A percentile compares a stretch with the other conserved stretches of the same genome.
These are phyloP conservation scores for Linum usitatissimum DNA, from an alignment of 345 rosid genomes.

Conservation along the genomic window DNA sequence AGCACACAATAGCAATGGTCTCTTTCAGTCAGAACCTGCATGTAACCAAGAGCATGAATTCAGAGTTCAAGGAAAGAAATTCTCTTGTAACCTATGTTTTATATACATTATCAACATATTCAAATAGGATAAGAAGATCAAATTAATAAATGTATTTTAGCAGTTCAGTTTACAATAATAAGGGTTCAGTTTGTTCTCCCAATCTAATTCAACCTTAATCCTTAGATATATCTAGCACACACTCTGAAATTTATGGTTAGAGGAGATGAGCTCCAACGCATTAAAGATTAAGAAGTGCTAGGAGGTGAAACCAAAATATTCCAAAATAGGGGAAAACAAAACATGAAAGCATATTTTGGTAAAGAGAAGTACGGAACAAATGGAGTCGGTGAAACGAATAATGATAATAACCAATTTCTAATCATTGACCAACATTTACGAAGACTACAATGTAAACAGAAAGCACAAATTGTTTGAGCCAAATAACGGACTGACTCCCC, in stretches of 20 bases:
- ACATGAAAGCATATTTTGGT: neutral
- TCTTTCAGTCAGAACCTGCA: conserved; percentile 73
- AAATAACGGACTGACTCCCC: neutral
- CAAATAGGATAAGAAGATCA: too few species aligned
- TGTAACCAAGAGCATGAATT: neutral
- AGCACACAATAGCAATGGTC: conserved; percentile 93
- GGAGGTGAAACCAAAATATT: neutral
- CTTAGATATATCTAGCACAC: too few species aligned
- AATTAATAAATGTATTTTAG: too few species aligned
- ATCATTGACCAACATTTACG: neutral
- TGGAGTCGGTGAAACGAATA: neutral
- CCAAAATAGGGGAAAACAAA: neutral
- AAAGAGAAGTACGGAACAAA: neutral
- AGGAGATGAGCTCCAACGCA: neutral
- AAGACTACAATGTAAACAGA: neutral
- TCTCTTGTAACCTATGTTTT: too few species aligned
- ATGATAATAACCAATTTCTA: neutral
- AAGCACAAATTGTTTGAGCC: neutral
- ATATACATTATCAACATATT: too few species aligned
- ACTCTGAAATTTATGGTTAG: neutral
- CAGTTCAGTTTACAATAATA: too few species aligned
- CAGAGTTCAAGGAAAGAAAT: neutral
- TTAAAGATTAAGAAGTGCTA: neutral
- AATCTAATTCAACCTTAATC: too few species aligned
- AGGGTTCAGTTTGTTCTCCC: too few species aligned